Percentiles rank a stretch among this genome's conserved stretches.
Evolutionary conservation across 2,329 filamentous ascomycete species (phyloP).

Genomic region (Calonectria pteridis): DNA sequence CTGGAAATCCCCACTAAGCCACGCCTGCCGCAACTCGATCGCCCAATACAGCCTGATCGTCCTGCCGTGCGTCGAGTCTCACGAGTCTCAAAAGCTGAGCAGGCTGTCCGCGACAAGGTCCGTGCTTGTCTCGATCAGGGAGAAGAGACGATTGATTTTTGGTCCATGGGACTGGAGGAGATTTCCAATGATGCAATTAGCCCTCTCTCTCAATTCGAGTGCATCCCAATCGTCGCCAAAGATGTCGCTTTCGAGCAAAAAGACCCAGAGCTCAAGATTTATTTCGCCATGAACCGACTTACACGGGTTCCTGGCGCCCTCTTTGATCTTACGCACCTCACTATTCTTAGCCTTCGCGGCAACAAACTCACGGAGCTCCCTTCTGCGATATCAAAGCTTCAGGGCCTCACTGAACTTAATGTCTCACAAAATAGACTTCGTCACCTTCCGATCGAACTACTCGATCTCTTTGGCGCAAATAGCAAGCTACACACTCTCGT

Average conservation of each 20-base stretch:
- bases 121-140: constrained; percentile 68
- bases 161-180: constrained; percentile 65
- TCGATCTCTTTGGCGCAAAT: constrained; percentile 63
- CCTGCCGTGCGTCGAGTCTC: constrained; percentile 48
- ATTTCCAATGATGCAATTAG: constrained; percentile 70
- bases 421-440: constrained; percentile 73
- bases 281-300: constrained; percentile 71
- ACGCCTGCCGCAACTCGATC: constrained; percentile 55
- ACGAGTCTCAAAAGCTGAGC: constrained; percentile 56
- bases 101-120: constrained; percentile 60
- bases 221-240: constrained; percentile 65
- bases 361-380: constrained; percentile 74
- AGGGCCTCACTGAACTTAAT: constrained; percentile 72
- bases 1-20: constrained; percentile 49
- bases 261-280: constrained; percentile 71
- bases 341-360: constrained; percentile 74
- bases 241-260: constrained; percentile 71
- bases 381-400: constrained; percentile 67
- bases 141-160: constrained; percentile 71
- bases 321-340: constrained; percentile 72
- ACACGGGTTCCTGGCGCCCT: constrained; percentile 68
- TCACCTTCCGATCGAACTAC: constrained; percentile 72
- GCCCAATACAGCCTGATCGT: constrained; percentile 50
- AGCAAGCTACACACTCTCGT: constrained; percentile 64
- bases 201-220: constrained; percentile 66